phyloP scores from a whole-genome alignment of 306 rosid genomes.

The Prinsepia uniflora region DNA sequence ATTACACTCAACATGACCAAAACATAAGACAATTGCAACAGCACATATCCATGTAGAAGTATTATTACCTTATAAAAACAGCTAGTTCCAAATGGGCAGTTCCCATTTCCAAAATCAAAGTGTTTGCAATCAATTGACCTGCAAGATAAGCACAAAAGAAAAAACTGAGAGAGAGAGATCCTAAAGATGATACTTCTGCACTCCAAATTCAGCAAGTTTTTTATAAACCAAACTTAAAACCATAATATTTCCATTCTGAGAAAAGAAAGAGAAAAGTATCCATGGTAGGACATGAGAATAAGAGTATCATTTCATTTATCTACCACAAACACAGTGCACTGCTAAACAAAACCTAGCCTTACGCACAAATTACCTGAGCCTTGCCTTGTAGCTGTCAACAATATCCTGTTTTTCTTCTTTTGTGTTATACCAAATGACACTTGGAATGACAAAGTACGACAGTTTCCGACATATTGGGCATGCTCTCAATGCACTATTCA shows the following conservation, averaged over 20 bases:
- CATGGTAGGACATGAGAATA: background rate
- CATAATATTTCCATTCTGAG: background rate
- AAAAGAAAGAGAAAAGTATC: background rate
- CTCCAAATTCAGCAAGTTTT: background rate
- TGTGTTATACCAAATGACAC: constrained; percentile 88
- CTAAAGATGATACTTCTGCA: background rate
- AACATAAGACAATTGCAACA: background rate
- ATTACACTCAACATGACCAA: background rate
- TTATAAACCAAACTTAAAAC: background rate
- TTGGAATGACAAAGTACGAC: constrained; percentile 91
- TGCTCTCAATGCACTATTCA: constrained; percentile 80
- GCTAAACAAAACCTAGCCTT: background rate
- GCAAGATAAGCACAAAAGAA: constrained; percentile 7
- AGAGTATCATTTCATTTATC: too few species aligned
- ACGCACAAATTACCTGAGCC: constrained; percentile 60
- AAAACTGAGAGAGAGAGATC: background rate
- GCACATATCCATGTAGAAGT: background rate
- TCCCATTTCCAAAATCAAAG: constrained; percentile 93
- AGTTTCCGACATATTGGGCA: constrained; percentile 96
- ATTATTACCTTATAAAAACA: constrained; percentile 90
- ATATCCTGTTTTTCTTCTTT: constrained; percentile 85
- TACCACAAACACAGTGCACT: background rate
- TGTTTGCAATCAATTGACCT: constrained; percentile 98
- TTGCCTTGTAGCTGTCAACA: constrained; percentile 78
- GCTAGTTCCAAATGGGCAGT: constrained; percentile 93